These are phyloP conservation scores for Aspergillus sp. DNA, from an alignment of 2,329 filamentous ascomycete species.

Conservation along the genomic window DNA sequence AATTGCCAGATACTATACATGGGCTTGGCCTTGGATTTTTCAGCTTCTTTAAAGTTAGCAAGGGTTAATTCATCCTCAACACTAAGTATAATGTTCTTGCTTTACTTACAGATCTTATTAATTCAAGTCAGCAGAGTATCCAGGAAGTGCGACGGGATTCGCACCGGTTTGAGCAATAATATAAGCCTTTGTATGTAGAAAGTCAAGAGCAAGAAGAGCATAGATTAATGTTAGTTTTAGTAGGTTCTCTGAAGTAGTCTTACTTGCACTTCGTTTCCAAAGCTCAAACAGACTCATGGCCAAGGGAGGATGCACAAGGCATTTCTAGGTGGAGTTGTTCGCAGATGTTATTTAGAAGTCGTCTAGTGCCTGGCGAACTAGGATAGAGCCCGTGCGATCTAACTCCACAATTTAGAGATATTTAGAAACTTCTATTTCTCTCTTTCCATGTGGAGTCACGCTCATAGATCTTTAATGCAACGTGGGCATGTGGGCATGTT, in stretches of 20 bases:
- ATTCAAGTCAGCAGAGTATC: neutral
- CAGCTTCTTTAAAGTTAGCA: constrained; percentile 32
- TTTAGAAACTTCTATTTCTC: neutral
- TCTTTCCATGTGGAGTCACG: neutral
- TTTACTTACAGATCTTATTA: constrained; percentile 46
- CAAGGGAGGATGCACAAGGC: constrained; percentile 3
- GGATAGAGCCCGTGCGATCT: neutral
- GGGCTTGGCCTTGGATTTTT: constrained; percentile 33
- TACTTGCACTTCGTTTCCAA: too few relatives aligned
- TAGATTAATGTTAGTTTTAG: neutral
- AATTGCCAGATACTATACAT: constrained; percentile 32
- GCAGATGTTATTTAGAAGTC: neutral
- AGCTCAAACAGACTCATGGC: constrained; percentile 1
- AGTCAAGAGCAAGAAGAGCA: constrained; percentile 11
- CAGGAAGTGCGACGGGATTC: too few relatives aligned
- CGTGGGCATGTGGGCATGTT: constrained; percentile 31
- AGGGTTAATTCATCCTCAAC: constrained; percentile 36
- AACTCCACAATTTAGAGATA: neutral
- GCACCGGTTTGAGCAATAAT: neutral
- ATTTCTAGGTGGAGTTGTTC: neutral
- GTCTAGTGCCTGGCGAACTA: neutral
- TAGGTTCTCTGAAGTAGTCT: neutral
- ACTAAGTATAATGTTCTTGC: constrained; percentile 46
- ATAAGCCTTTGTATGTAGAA: neutral
- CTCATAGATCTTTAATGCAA: constrained; percentile 25